Evolutionary conservation across 352 stramenopile species (phyloP).

Genomic region (Thraustotheca clavata): DNA sequence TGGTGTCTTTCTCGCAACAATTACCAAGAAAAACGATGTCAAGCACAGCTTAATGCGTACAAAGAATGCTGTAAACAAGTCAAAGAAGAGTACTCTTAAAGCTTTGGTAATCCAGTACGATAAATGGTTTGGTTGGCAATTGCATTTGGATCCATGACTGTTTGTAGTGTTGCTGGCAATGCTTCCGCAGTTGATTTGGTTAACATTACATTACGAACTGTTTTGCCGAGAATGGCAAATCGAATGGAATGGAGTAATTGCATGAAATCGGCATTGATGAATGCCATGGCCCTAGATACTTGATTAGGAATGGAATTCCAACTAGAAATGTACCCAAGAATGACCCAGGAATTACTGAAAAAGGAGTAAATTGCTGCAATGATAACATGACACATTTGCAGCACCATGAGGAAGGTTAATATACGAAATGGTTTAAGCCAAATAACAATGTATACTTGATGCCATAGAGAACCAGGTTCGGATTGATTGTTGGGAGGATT

Average conservation of each 20-base stretch:
- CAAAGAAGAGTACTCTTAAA: constrained; percentile 30
- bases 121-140: constrained; percentile 7
- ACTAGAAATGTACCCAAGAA: constrained; percentile 15
- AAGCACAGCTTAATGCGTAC: constrained; percentile 50
- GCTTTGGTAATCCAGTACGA: neutral
- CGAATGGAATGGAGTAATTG: constrained; percentile 20
- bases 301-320: too few relatives aligned
- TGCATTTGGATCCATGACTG: neutral
- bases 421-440: constrained; percentile 10
- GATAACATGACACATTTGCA: constrained; percentile 15
- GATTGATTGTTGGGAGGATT: neutral
- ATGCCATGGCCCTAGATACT: constrained; percentile 14
- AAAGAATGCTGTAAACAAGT: constrained; percentile 58
- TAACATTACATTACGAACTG: constrained; percentile 15
- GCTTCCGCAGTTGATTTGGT: neutral
- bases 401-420: constrained; percentile 10
- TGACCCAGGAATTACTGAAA: constrained; percentile 13
- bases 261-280: constrained; percentile 20
- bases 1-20: constrained; percentile 60
- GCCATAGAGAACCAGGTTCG: constrained; percentile 1
- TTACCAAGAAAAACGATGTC: constrained; percentile 69
- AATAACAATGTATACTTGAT: neutral
- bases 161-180: neutral
- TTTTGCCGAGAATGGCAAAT: constrained; percentile 17
- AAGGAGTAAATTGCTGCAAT: neutral